Evolutionary conservation across 1,284 basidiomycete genomes (phyloP).

Genomic region (Uromyces viciae-fabae): DNA sequence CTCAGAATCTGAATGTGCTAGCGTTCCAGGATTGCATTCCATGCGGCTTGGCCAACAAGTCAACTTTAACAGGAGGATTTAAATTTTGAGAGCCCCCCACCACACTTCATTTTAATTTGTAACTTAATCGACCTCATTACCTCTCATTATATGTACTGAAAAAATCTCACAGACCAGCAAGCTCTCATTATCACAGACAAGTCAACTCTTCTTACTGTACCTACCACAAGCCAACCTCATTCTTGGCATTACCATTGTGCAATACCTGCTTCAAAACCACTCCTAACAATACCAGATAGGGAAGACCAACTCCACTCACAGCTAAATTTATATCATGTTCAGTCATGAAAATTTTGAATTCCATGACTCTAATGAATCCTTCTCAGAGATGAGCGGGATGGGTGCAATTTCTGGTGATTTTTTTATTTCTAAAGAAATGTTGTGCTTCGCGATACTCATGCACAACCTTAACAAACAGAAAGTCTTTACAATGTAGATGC

Average conservation of each 20-base stretch:
- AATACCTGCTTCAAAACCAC: too few species aligned
- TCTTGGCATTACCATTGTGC: too few species aligned
- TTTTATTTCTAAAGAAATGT: not conserved
- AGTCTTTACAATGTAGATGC: constrained; percentile 12
- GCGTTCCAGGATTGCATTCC: not conserved
- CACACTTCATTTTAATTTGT: not conserved
- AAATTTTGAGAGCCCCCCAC: not conserved
- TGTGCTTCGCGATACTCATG: not conserved
- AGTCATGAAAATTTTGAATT: constrained; percentile 4
- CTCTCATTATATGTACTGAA: too few species aligned
- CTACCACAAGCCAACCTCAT: too few species aligned
- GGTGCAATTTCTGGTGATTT: not conserved
- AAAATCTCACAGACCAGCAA: too few species aligned
- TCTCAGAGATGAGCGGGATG: constrained; percentile 34
- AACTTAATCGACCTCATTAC: too few species aligned
- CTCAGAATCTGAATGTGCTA: constrained; percentile 26
- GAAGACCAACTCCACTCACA: not conserved
- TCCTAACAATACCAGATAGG: too few species aligned
- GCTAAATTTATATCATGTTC: not conserved
- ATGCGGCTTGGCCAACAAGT: not conserved
- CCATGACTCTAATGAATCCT: constrained; percentile 20
- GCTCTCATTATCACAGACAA: not conserved
- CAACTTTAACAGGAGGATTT: constrained; percentile 5
- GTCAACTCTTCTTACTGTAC: not conserved
- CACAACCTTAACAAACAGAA: not conserved